Conservation (phyloP, 1,139 yeast species). For the Kazachstania sp. region DNA sequence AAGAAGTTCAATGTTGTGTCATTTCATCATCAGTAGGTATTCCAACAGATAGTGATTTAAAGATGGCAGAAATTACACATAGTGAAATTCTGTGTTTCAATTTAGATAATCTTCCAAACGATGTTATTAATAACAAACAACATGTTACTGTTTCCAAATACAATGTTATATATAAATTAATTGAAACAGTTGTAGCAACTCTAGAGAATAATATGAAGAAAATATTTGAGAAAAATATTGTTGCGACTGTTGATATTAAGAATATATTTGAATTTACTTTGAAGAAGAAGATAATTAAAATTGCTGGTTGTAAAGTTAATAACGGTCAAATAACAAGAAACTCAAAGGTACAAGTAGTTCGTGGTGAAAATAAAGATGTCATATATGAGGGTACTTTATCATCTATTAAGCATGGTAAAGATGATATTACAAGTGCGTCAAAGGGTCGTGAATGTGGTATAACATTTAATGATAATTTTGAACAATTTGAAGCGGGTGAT, state of each 20-base stretch:
- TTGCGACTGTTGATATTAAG: constrained; percentile 62
- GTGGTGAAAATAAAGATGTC: constrained; percentile 40
- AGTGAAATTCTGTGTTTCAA: constrained; percentile 78
- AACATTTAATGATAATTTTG: constrained; percentile 58
- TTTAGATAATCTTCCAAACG: constrained; percentile 53
- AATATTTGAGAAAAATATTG: constrained; percentile 54
- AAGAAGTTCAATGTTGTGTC: constrained; percentile 64
- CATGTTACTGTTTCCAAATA: constrained; percentile 56
- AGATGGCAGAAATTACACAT: constrained; percentile 66
- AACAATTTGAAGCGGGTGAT: constrained; percentile 68
- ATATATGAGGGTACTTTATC: constrained; percentile 63
- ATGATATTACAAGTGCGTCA: constrained; percentile 66
- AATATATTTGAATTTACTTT: constrained; percentile 63
- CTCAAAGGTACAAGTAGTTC: constrained; percentile 52
- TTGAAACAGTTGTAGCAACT: constrained; percentile 70
- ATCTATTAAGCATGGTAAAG: constrained; percentile 75
- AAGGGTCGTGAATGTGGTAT: constrained; percentile 92
- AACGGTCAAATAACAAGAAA: constrained; percentile 60
- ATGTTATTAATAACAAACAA: constrained; percentile 53
- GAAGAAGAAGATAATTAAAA: constrained; percentile 43
- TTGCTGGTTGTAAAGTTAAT: constrained; percentile 86
- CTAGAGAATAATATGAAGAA: constrained; percentile 59
- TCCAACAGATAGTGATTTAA: constrained; percentile 76
- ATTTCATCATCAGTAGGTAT: constrained; percentile 74
- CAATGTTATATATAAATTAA: constrained; percentile 77